Evolutionary conservation across 768 basidiomycete species (phyloP).

Genomic region (Auriculariales sp.): DNA sequence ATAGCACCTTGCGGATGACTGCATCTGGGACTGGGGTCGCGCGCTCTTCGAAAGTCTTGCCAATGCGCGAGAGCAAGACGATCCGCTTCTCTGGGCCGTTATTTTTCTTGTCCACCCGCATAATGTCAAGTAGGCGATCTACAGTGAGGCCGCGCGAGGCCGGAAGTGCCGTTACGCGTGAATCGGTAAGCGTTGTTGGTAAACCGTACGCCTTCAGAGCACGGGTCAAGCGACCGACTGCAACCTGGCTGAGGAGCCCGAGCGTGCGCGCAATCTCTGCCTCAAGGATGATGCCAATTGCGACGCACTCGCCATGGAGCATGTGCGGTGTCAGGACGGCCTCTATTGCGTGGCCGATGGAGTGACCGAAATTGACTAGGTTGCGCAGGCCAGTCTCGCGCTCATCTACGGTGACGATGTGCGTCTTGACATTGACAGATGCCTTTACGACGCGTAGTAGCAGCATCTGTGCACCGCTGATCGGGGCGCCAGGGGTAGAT

Average conservation of each 20-base stretch:
- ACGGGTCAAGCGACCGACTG: constrained; percentile 76
- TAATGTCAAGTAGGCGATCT: constrained; percentile 76
- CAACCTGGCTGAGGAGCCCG: constrained; percentile 81
- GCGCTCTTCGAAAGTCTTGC: constrained; percentile 81
- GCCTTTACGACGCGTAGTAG: constrained; percentile 85
- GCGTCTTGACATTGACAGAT: constrained; percentile 88
- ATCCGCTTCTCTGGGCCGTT: constrained; percentile 85
- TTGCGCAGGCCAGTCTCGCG: constrained; percentile 94
- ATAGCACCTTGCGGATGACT: constrained; percentile 67
- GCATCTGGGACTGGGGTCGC: constrained; percentile 76
- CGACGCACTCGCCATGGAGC: constrained; percentile 92
- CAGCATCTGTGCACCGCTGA: constrained; percentile 57
- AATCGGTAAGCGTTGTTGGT: constrained; percentile 67
- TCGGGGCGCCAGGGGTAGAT: constrained; percentile 42
- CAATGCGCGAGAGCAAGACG: constrained; percentile 81
- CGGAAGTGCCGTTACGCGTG: constrained; percentile 60
- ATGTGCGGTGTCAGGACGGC: constrained; percentile 87
- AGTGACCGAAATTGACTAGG: constrained; percentile 98
- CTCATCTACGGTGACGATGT: constrained; percentile 94
- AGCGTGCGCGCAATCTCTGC: constrained; percentile 83
- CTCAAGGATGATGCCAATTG: constrained; percentile 92
- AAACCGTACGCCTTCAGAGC: constrained; percentile 85
- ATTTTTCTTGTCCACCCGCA: constrained; percentile 98
- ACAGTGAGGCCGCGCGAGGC: constrained; percentile 61
- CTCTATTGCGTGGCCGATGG: constrained; percentile 96